These are phyloP conservation scores for Syncephalastrum monosporum DNA, from an alignment of 371 early-diverging fungal genomes.

Conservation along the genomic window DNA sequence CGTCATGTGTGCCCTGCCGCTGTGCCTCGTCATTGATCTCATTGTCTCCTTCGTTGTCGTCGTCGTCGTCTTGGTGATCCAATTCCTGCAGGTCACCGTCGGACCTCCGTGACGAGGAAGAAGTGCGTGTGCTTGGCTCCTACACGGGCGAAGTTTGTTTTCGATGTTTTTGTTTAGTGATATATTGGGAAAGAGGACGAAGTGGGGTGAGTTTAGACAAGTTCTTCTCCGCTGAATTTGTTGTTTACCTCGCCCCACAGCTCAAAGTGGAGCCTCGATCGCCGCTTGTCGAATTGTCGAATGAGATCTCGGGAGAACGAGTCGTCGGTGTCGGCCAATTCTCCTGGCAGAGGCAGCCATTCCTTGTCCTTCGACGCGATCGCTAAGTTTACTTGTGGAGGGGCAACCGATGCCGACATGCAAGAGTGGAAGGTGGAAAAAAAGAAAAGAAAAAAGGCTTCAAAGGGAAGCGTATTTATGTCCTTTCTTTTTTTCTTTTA, in stretches of 20 bases:
- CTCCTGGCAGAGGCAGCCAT: constrained; percentile 15
- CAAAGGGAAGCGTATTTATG: not conserved
- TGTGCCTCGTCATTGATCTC: too few relatives aligned
- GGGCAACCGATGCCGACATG: constrained; percentile 16
- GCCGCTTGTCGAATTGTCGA: constrained; percentile 36
- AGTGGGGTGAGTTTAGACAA: too few relatives aligned
- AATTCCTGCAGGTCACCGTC: not conserved
- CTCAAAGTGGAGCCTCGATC: constrained; percentile 34
- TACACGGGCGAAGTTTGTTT: too few relatives aligned
- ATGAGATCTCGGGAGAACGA: constrained; percentile 40
- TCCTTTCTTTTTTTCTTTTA: too few relatives aligned
- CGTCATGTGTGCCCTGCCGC: too few relatives aligned
- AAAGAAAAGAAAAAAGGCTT: constrained; percentile 3
- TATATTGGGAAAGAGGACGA: too few relatives aligned
- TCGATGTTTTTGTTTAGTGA: too few relatives aligned
- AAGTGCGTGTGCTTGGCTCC: too few relatives aligned
- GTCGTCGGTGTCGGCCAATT: constrained; percentile 14
- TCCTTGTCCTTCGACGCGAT: not conserved
- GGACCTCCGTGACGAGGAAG: too few relatives aligned
- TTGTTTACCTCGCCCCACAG: too few relatives aligned
- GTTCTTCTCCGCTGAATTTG: too few relatives aligned
- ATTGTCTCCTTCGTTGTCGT: not conserved
- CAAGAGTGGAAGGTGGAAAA: not conserved
- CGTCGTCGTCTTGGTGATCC: constrained; percentile 1
- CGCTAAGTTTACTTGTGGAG: not conserved